Evolutionary conservation across 306 rosid genomes (phyloP).

Genomic region (Nissolia schottii): DNA sequence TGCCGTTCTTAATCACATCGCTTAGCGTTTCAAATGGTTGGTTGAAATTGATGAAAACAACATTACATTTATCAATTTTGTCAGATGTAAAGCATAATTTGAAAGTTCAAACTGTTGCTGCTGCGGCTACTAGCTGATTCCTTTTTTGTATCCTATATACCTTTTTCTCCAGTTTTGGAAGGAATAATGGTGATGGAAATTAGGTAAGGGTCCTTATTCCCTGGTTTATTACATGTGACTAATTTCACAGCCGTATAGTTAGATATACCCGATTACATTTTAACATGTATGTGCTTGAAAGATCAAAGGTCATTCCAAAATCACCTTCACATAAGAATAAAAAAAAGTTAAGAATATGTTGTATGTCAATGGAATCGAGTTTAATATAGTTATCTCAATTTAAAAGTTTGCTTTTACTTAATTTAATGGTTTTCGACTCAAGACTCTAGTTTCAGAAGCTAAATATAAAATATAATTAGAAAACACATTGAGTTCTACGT

Average conservation of each 20-base stretch:
- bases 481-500: neutral
- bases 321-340: too few species aligned
- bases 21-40: neutral
- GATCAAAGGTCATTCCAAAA: too few species aligned
- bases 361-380: too few species aligned
- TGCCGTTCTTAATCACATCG: neutral
- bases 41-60: neutral
- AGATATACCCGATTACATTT: too few species aligned
- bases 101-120: neutral
- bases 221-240: conserved; percentile 8
- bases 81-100: neutral
- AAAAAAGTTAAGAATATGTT: too few species aligned
- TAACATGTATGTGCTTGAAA: too few species aligned
- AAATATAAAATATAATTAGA: neutral
- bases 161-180: conserved; percentile 8
- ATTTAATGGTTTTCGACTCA: neutral
- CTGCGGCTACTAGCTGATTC: neutral
- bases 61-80: neutral
- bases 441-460: neutral
- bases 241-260: too few species aligned
- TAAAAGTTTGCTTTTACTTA: neutral
- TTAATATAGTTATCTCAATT: too few species aligned
- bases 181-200: conserved; percentile 15
- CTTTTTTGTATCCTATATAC: neutral
- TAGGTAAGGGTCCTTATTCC: conserved; percentile 6